Base-by-base conservation (phyloP, 1,284 basidiomycete genomes). In the Golubevia pallescens region DNA sequence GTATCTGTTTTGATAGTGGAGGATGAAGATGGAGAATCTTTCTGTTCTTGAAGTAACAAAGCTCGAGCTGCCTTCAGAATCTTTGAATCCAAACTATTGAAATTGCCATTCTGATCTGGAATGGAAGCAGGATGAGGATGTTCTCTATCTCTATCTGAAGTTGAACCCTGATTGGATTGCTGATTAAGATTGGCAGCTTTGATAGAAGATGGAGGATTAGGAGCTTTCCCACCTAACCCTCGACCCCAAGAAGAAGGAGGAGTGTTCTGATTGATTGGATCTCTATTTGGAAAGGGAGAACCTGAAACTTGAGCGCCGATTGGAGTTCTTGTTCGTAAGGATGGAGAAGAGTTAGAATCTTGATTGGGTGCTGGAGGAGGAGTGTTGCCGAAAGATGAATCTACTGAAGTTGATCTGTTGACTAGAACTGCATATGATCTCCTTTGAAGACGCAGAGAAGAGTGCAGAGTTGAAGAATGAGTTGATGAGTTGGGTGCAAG, bases 351-450 rank as follows among this genome's bases (percentile, higher is more conserved):
- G 60, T 21, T 68, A 60, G 2, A 65, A 56, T 1, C 65, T 60
- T 48, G 69, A n/a, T 61, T 32, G 0, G 79, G 79, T 4, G 78
- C 62, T 42, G 75, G 70, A 10, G 79, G 79, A 1, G 75, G 62
- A 2, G 71, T 69, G 0, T 72, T 73, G 19, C 79, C 79, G 2
- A 78, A 70, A 13, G 78, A 68, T 2, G 75, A 74, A 58, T 81
- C 79, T 56, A 81, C 78, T 16, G 71, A 74, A 56, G 71, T 69
- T 3, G 66, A 63, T 6, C 73, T 69, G 53, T 80, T 80, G 38
- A 81, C 70, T 4, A 78, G 79, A 13, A 71, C 66, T 14, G 78
- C 78, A 34, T 70, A 69, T 14, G 7, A 10, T 32, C 60, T 58
- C 5, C 28, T 24, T 62, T 21, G 62, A 13, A 3, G 14, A 38